Evolutionary conservation across 441 rosid genomes (phyloP), one percentile per base, ranked within the genome.

Genomic region (Brassica hybrid): DNA sequence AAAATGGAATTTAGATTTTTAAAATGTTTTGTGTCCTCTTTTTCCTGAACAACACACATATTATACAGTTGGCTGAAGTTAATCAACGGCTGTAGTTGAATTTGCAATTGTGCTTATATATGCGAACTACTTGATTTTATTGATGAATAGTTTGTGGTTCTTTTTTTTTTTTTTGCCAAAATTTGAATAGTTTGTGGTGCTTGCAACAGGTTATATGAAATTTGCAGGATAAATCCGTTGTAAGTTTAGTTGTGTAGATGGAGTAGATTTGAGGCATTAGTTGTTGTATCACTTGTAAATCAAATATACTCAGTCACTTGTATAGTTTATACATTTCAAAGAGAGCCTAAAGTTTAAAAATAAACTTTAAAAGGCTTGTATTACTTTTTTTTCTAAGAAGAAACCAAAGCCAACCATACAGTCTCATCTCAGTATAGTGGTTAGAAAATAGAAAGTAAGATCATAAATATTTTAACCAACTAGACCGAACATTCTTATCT

Each of bases 21-120:
- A 45, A 67, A 75, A 14, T 45, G 41, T 54, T 57, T 23, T 11
- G 16, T 38, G 59, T 73, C 5, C 25, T 19, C 19, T 30, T 73
- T 72, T 50, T 41, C n/a, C 27, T 4, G 61, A 57, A 10, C 3
- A 57, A 2, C 27, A 57, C 27, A 17, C 12, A 54, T 57, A 57
- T 57, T 57, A 18, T 57, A 57, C 4, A 3, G 61, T 57, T 1
- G 61, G 61, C 19, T 2, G 10, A 18, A 57, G 19, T 9, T 57
- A 57, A 57, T 8, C 27, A 57, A 57, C 25, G 25, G 61, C 4
- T 57, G 61, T 1, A 18, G 61, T 57, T 57, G 61, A 57, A 57
- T 18, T 57, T 57, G 2, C 27, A 57, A 2, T 57, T 57, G 61
- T 56, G 27, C 9, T 57, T 57, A 13, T 10, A 54, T 2, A 16